A percentile compares a stretch with the other conserved stretches of the same genome.
These are phyloP conservation scores for Yarrowia sp. DNA, from an alignment of 805 yeast genomes.

Conservation along the genomic window DNA sequence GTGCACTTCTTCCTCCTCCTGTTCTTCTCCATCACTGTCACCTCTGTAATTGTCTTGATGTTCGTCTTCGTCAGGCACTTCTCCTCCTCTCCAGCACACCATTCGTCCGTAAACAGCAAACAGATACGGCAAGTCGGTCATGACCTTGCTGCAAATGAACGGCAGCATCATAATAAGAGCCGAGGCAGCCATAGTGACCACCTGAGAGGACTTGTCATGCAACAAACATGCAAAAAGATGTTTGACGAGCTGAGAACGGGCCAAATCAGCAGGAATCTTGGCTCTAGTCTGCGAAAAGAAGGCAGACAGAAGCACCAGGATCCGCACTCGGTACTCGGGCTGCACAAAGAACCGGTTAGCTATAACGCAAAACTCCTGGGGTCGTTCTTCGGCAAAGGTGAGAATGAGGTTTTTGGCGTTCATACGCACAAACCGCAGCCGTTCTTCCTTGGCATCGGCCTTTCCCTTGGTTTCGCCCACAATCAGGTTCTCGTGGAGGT, in stretches of 20 bases:
- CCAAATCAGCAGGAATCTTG: constrained; percentile 27
- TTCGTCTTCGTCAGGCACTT: constrained; percentile 40
- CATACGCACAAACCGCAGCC: constrained; percentile 56
- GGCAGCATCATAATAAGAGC: constrained; percentile 57
- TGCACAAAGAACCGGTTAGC: constrained; percentile 52
- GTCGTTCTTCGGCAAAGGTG: constrained; percentile 54
- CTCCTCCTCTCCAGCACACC: constrained; percentile 51
- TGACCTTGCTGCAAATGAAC: constrained; percentile 49
- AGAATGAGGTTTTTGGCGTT: constrained; percentile 55
- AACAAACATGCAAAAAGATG: constrained; percentile 53
- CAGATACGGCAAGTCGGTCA: constrained; percentile 52
- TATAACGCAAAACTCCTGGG: constrained; percentile 51
- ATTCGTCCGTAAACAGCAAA: constrained; percentile 57
- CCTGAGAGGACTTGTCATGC: constrained; percentile 54
- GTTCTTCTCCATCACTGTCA: constrained; percentile 8
- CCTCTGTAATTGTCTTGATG: neutral
- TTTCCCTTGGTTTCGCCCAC: constrained; percentile 48
- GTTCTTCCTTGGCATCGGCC: constrained; percentile 52
- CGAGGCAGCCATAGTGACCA: constrained; percentile 52
- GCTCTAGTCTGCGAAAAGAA: constrained; percentile 45
- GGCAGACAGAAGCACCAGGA: constrained; percentile 53
- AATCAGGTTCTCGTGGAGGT: constrained; percentile 41
- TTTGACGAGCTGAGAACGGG: constrained; percentile 33
- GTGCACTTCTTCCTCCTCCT: constrained; percentile 39
- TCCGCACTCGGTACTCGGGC: constrained; percentile 52